phyloP scores from a whole-genome alignment of 2,329 filamentous ascomycete genomes.

The Atkinsonella hypoxylon region DNA sequence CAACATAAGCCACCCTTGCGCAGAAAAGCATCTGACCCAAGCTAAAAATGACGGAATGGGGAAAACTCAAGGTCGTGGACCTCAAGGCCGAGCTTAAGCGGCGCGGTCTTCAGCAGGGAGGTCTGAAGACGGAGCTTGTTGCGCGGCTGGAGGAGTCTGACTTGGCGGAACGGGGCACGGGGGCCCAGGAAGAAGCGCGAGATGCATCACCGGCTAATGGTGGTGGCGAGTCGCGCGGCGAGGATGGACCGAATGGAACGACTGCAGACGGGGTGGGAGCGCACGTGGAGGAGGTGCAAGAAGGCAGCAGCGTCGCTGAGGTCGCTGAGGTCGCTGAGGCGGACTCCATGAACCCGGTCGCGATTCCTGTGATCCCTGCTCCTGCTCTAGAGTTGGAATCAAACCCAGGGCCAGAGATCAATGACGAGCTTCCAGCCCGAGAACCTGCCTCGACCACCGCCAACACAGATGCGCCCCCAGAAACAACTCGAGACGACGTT shows the following conservation, averaged over 20 bases:
- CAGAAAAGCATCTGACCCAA: too few relatives aligned
- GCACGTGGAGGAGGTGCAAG: too few relatives aligned
- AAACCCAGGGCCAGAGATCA: background rate
- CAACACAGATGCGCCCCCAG: background rate
- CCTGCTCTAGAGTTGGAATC: background rate
- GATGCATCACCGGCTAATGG: background rate
- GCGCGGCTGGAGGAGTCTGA: slow-evolving; percentile 41
- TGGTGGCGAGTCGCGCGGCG: too few relatives aligned
- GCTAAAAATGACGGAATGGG: slow-evolving; percentile 37
- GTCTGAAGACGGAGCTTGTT: slow-evolving; percentile 61
- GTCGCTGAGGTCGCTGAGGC: too few relatives aligned
- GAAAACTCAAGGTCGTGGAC: slow-evolving; percentile 58
- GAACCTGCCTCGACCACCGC: background rate
- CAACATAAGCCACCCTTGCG: too few relatives aligned
- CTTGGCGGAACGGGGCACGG: background rate
- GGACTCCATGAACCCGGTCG: too few relatives aligned
- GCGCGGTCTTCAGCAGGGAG: slow-evolving; percentile 55
- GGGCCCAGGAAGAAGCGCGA: background rate
- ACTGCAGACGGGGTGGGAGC: too few relatives aligned
- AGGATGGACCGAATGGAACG: too few relatives aligned
- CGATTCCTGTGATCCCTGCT: too few relatives aligned
- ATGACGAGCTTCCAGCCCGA: background rate
- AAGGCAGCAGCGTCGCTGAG: too few relatives aligned
- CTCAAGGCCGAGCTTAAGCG: slow-evolving; percentile 64
- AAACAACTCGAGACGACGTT: slow-evolving; percentile 1